A percentile compares a stretch with the other conserved stretches of the same genome.
Evolutionary conservation across 106 monocot species (phyloP).

Genomic region (Dioscorea zingiberensis): DNA sequence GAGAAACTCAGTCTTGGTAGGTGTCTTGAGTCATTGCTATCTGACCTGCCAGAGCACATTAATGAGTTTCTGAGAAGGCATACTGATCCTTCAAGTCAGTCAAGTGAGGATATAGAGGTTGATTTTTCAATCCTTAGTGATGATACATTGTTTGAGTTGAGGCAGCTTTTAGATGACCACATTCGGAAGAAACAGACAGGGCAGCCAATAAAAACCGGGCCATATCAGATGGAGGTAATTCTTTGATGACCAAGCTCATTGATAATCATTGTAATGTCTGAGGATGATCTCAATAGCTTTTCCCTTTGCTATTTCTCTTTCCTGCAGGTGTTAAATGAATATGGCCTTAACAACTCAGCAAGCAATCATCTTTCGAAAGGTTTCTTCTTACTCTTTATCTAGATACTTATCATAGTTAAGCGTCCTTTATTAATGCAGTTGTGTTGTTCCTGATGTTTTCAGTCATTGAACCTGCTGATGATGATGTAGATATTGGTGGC

Average conservation of each 20-base stretch:
- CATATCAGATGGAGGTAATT: slow-evolving; percentile 55
- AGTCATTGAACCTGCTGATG: slow-evolving; percentile 66
- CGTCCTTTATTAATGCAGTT: background rate
- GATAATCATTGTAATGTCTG: background rate
- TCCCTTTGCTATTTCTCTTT: background rate
- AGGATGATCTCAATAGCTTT: background rate
- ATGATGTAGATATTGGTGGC: slow-evolving; percentile 83
- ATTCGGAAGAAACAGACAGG: slow-evolving; percentile 13
- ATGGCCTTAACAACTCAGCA: slow-evolving; percentile 68
- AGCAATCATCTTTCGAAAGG: slow-evolving; percentile 48
- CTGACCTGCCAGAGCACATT: slow-evolving; percentile 53
- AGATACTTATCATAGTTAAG: background rate
- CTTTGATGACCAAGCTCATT: background rate
- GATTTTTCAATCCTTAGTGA: slow-evolving; percentile 66
- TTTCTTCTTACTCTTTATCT: slow-evolving; percentile 4
- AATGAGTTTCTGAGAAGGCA: slow-evolving; percentile 56
- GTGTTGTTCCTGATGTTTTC: slow-evolving; percentile 1
- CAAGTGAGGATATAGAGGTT: slow-evolving; percentile 65
- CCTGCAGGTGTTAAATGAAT: slow-evolving; percentile 61
- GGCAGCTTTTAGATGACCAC: slow-evolving; percentile 65
- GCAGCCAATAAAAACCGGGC: slow-evolving; percentile 31
- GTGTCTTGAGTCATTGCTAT: slow-evolving; percentile 26
- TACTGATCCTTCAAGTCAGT: slow-evolving; percentile 24
- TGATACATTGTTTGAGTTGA: slow-evolving; percentile 51
- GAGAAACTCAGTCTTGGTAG: slow-evolving; percentile 53